Percentiles rank a stretch among this genome's conserved stretches.
Evolutionary conservation across 2,329 filamentous ascomycete genomes (phyloP).

Genomic region (Alternaria sp.): DNA sequence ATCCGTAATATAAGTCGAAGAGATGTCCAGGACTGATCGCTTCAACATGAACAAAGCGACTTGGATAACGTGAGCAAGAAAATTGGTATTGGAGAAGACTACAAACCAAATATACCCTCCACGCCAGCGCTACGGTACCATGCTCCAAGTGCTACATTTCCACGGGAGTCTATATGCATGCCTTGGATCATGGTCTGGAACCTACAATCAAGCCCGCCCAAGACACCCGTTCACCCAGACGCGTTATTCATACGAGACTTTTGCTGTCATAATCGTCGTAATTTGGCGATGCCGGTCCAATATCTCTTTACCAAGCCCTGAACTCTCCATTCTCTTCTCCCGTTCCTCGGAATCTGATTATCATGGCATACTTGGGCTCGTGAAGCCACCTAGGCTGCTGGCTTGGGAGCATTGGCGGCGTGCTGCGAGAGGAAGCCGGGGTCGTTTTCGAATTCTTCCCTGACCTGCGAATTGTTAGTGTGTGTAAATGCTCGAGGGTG

Average conservation of each 20-base stretch:
- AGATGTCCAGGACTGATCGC: not conserved
- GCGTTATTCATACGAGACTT: not conserved
- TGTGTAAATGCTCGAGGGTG: not conserved
- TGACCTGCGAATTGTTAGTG: constrained; percentile 68
- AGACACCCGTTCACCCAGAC: not conserved
- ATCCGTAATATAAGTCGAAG: not conserved
- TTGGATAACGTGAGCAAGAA: not conserved
- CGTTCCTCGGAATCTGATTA: not conserved
- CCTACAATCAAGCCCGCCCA: not conserved
- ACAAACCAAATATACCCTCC: not conserved
- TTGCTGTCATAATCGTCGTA: not conserved
- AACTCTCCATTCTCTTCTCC: not conserved
- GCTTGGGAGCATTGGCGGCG: constrained; percentile 52
- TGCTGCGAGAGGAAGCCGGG: constrained; percentile 83
- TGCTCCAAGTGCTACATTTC: not conserved
- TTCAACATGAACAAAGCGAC: not conserved
- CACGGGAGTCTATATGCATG: not conserved
- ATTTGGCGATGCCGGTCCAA: not conserved
- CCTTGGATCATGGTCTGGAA: not conserved
- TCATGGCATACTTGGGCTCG: not conserved
- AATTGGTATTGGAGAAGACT: not conserved
- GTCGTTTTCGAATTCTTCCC: constrained; percentile 88
- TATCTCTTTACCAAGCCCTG: not conserved
- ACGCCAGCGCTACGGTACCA: not conserved
- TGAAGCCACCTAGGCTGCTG: constrained; percentile 2